Conservation (phyloP, 108 stramenopile genomes). For the Skeletonema grethae region DNA sequence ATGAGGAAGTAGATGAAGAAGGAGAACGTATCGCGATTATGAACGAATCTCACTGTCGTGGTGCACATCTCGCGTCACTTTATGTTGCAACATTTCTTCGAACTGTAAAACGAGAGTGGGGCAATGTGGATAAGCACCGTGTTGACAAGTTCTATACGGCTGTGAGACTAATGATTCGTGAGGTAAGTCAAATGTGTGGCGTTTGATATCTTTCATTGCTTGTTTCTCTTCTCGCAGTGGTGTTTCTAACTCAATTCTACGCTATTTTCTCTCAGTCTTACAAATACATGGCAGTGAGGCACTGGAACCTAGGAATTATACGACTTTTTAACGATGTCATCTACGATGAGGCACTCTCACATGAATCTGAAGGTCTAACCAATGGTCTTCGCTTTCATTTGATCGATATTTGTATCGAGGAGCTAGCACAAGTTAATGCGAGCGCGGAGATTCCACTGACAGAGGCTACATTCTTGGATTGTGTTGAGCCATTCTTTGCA, state of each 20-base stretch:
- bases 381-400: slow-evolving; percentile 91
- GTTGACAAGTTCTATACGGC: slow-evolving; percentile 93
- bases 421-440: slow-evolving; percentile 78
- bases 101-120: slow-evolving; percentile 89
- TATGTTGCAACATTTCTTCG: slow-evolving; percentile 85
- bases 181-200: slow-evolving; percentile 39
- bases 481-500: slow-evolving; percentile 83
- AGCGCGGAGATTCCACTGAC: slow-evolving; percentile 70
- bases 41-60: slow-evolving; percentile 73
- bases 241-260: background rate
- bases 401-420: slow-evolving; percentile 83
- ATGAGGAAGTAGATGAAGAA: slow-evolving; percentile 40
- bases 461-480: slow-evolving; percentile 85
- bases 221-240: background rate
- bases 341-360: slow-evolving; percentile 76
- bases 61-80: slow-evolving; percentile 81
- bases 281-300: slow-evolving; percentile 84
- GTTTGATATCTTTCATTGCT: background rate
- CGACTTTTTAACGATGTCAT: slow-evolving; percentile 87
- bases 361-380: slow-evolving; percentile 56
- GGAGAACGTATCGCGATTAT: slow-evolving; percentile 25
- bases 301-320: slow-evolving; percentile 87
- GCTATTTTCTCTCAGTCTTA: slow-evolving; percentile 49
- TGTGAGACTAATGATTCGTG: slow-evolving; percentile 72
- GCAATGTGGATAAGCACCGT: slow-evolving; percentile 91